Base-by-base conservation (phyloP, 495 filamentous ascomycete species). In the Polyplosphaeria fusca region DNA sequence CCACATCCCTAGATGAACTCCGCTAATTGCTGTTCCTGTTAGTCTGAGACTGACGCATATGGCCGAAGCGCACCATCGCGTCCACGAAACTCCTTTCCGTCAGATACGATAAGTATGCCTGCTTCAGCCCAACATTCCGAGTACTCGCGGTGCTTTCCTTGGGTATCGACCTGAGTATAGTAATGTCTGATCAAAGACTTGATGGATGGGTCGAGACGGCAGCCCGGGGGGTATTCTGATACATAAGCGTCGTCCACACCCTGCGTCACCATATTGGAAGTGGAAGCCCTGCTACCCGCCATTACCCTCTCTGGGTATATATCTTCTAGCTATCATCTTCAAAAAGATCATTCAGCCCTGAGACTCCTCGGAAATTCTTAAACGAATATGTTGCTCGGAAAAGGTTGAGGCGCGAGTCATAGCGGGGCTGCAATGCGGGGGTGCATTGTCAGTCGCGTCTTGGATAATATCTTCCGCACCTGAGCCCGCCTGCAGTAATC, bases 401-500 rank as follows among this genome's bases (percentile, higher is more conserved):
- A 42, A 42, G 5, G 9, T 42, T 42, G 18, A 18, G 7, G 7
- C 30, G 43, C 53, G 53, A 57, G 53, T 57, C 53, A 57, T 48
- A 32, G 45, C 25, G 45, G 53, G 53, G 44, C 39, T 24, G 11
- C 27, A 41, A 22, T 50, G 53, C 53, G 53, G 43, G 53, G 53
- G 25, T 16, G 14, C 16, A 18, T 16, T 14, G n/a, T 23, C n/a
- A 25, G 9, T 49, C n/a, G 20, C 19, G 30, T 3, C 9, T 47
- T 55, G 53, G 53, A 57, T 49, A 57, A 57, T 47, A 50, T 41
- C 44, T 49, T 57, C 53, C 53, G 53, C 35, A 32, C 16, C 9
- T 7, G 5, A 46, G 9, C 22, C 23, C 11, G 18, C 9, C 44
- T 12, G 18, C 24, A 25, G 30, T 7, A 9, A 20, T 43, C 40